Evolutionary conservation across 495 filamentous ascomycete genomes (phyloP).

Genomic region (Daldinia concentrica): DNA sequence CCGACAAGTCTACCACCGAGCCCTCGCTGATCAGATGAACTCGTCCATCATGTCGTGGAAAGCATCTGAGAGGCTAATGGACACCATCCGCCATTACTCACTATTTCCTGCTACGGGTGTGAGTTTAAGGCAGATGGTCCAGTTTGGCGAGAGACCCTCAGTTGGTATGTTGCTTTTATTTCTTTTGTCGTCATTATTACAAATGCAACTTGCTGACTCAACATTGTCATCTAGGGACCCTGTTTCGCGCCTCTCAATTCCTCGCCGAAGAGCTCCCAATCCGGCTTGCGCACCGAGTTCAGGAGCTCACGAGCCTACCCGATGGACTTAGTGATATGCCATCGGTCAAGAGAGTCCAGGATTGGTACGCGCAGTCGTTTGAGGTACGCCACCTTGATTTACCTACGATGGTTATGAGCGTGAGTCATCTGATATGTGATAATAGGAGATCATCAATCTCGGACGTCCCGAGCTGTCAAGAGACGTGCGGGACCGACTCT

Average conservation of each 20-base stretch:
- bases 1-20: slow-evolving; percentile 1
- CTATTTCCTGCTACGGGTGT: slow-evolving; percentile 97
- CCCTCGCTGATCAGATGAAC: slow-evolving; percentile 35
- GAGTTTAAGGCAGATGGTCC: slow-evolving; percentile 97
- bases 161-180: slow-evolving; percentile 66
- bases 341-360: slow-evolving; percentile 91
- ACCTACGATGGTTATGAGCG: slow-evolving; percentile 1
- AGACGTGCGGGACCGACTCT: slow-evolving; percentile 80
- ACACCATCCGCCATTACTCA: slow-evolving; percentile 98
- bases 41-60: slow-evolving; percentile 81
- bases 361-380: slow-evolving; percentile 99
- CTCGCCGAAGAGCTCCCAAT: slow-evolving; percentile 98
- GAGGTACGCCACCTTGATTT: slow-evolving; percentile 70
- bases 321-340: slow-evolving; percentile 99
- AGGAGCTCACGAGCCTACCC: slow-evolving; percentile 90
- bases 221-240: slow-evolving; percentile 70
- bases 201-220: slow-evolving; percentile 40
- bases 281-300: slow-evolving; percentile 92
- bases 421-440: slow-evolving; percentile 48
- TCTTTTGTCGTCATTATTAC: slow-evolving; percentile 21
- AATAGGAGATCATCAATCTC: slow-evolving; percentile 87
- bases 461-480: slow-evolving; percentile 77
- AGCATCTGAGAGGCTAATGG: slow-evolving; percentile 88
- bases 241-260: slow-evolving; percentile 98
- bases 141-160: slow-evolving; percentile 92